Evolutionary conservation across 2,329 filamentous ascomycete genomes (phyloP).

Genomic region (Pseudogymnoascus sp.): DNA sequence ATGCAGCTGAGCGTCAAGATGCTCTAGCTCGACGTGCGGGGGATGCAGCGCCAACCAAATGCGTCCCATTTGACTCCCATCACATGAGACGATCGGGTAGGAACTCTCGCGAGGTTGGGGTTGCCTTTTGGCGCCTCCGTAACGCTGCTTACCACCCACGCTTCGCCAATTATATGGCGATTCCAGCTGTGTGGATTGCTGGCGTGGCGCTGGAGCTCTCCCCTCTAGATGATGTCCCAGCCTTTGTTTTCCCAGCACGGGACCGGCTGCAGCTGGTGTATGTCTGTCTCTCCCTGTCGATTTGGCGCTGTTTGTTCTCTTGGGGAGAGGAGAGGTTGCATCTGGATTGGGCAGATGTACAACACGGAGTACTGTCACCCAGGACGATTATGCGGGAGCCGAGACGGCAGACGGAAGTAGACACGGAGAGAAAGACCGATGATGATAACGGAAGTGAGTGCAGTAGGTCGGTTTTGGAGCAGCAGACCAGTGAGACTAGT

Average conservation of each 20-base stretch:
- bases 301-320: not conserved
- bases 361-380: not conserved
- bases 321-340: not conserved
- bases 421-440: not conserved
- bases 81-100: conserved; percentile 1
- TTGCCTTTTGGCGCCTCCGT: not conserved
- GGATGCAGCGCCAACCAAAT: conserved; percentile 5
- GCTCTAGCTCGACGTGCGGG: conserved; percentile 1
- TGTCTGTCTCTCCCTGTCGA: not conserved
- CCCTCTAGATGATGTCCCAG: not conserved
- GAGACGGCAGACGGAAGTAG: not conserved
- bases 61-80: not conserved
- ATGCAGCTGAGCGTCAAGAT: conserved; percentile 7
- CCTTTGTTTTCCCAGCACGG: not conserved
- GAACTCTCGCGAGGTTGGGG: not conserved
- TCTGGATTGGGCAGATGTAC: conserved; percentile 5
- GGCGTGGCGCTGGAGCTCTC: conserved; percentile 1
- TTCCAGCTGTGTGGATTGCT: not conserved
- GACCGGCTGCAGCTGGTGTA: not conserved
- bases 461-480: not conserved
- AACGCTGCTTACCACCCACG: not conserved
- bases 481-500: not conserved
- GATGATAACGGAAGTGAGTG: not conserved
- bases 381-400: not conserved
- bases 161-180: not conserved